Percentiles rank a stretch among this genome's conserved stretches.
Conservation (phyloP, 495 filamentous ascomycete genomes). For the Trichocladium antarcticum region DNA sequence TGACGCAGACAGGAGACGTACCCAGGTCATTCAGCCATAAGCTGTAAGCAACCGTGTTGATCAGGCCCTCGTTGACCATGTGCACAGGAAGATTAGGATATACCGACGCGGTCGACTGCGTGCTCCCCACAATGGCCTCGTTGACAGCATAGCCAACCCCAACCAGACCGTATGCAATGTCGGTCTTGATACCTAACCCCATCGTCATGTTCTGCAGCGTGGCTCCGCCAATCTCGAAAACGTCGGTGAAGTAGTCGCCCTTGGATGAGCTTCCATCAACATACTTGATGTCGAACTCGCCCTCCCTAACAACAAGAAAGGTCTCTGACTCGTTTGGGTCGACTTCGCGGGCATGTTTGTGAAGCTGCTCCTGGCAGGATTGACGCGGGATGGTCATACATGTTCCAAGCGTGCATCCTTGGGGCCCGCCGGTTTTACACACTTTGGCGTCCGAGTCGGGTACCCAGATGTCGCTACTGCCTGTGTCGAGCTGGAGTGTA, state of each 20-base stretch:
- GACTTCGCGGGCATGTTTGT: conserved; percentile 37
- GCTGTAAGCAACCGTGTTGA: conserved; percentile 77
- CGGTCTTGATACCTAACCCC: conserved; percentile 63
- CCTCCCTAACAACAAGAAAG: conserved; percentile 48
- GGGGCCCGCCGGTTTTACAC: conserved; percentile 33
- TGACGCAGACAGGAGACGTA: conserved; percentile 14
- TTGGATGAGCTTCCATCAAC: conserved; percentile 65
- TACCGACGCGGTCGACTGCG: conserved; percentile 23
- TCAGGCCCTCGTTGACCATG: conserved; percentile 62
- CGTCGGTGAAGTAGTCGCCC: conserved; percentile 78
- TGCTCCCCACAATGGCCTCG: conserved; percentile 55
- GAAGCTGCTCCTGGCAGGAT: neutral
- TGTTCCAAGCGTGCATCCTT: conserved; percentile 36
- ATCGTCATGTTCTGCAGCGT: conserved; percentile 65
- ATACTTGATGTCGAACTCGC: conserved; percentile 79
- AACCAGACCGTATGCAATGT: conserved; percentile 65
- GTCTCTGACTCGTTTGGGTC: conserved; percentile 53
- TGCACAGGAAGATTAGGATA: conserved; percentile 73
- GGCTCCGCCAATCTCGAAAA: conserved; percentile 56
- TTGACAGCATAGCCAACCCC: conserved; percentile 77
- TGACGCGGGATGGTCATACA: conserved; percentile 28
- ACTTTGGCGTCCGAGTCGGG: conserved; percentile 51
- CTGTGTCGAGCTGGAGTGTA: conserved; percentile 65
- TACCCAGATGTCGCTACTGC: conserved; percentile 85
- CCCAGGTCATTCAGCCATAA: conserved; percentile 76